phyloP scores from a whole-genome alignment of 768 basidiomycete genomes.

The Suillus luteus region DNA sequence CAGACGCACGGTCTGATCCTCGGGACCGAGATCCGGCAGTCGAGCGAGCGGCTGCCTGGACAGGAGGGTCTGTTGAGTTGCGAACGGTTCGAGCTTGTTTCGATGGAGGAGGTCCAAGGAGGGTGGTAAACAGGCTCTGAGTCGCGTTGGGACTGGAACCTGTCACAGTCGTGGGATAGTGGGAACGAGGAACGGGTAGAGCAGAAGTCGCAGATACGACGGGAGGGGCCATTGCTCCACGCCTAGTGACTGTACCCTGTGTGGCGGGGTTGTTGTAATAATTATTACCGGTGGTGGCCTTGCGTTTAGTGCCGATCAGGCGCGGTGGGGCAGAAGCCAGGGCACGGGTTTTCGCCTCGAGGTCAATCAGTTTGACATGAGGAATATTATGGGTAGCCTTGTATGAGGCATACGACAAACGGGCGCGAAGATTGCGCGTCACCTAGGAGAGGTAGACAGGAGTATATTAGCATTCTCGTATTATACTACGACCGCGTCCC shows the following conservation, averaged over 20 bases:
- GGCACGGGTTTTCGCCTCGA: slow-evolving; percentile 59
- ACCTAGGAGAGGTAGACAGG: slow-evolving; percentile 52
- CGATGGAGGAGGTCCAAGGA: slow-evolving; percentile 73
- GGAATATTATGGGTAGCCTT: slow-evolving; percentile 77
- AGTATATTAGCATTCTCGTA: slow-evolving; percentile 25
- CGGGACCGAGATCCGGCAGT: slow-evolving; percentile 34
- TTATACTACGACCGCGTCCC: slow-evolving; percentile 14
- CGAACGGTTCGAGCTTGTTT: slow-evolving; percentile 81
- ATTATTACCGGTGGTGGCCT: slow-evolving; percentile 41
- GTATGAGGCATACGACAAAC: slow-evolving; percentile 82
- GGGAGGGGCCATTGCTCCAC: slow-evolving; percentile 51
- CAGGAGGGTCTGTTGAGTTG: slow-evolving; percentile 69
- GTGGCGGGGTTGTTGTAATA: slow-evolving; percentile 55
- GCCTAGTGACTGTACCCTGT: slow-evolving; percentile 42
- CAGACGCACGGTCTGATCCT: slow-evolving; percentile 12
- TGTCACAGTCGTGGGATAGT: slow-evolving; percentile 40
- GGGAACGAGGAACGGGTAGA: slow-evolving; percentile 40
- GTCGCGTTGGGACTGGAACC: slow-evolving; percentile 42
- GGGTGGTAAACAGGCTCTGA: slow-evolving; percentile 71
- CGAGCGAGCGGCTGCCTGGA: slow-evolving; percentile 47
- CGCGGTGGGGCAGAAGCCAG: slow-evolving; percentile 50
- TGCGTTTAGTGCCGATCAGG: slow-evolving; percentile 61
- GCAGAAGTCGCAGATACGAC: slow-evolving; percentile 27
- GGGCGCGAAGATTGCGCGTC: slow-evolving; percentile 76
- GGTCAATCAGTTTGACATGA: slow-evolving; percentile 64